These are phyloP conservation scores for Ampelocalamus luodianensis DNA, from an alignment of 176 grass and related monocot species.

Conservation along the genomic window DNA sequence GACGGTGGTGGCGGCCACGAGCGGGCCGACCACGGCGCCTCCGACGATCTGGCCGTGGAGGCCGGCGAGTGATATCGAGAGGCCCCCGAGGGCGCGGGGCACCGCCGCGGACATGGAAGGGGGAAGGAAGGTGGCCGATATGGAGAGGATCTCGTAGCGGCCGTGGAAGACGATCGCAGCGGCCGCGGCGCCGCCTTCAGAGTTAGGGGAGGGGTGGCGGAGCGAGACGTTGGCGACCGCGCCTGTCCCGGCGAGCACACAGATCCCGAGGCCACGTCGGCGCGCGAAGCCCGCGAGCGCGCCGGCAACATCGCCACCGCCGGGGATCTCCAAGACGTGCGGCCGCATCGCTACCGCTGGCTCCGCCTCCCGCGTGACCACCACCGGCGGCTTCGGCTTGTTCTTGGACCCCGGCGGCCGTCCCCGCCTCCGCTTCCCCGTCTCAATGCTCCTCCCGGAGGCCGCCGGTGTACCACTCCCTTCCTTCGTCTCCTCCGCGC, in stretches of 20 bases:
- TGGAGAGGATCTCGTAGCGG: conserved; percentile 77
- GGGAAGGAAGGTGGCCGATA: conserved; percentile 78
- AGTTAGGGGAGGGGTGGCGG: conserved; percentile 31
- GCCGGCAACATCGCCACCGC: conserved; percentile 58
- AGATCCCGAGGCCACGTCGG: conserved; percentile 64
- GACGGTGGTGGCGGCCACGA: conserved; percentile 72
- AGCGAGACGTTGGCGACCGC: conserved; percentile 65
- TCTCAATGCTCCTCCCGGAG: conserved; percentile 25
- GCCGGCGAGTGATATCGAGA: conserved; percentile 67
- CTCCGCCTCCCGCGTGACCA: conserved; percentile 59
- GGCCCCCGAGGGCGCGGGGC: conserved; percentile 23
- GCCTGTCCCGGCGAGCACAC: conserved; percentile 64
- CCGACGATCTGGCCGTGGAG: conserved; percentile 83
- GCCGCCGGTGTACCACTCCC: not conserved
- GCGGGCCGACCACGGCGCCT: conserved; percentile 61
- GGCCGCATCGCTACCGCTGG: conserved; percentile 64
- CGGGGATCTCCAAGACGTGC: conserved; percentile 76
- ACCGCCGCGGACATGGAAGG: conserved; percentile 48
- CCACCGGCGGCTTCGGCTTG: conserved; percentile 68
- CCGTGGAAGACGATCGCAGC: conserved; percentile 59
- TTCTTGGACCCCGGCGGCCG: conserved; percentile 90
- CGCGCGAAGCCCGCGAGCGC: conserved; percentile 59
- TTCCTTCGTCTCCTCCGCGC: conserved; percentile 33
- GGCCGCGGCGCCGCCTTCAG: not conserved
- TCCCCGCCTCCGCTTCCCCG: conserved; percentile 60